Evolutionary conservation across 305 asterid genomes (phyloP).

Genomic region (Ajuga reptans): DNA sequence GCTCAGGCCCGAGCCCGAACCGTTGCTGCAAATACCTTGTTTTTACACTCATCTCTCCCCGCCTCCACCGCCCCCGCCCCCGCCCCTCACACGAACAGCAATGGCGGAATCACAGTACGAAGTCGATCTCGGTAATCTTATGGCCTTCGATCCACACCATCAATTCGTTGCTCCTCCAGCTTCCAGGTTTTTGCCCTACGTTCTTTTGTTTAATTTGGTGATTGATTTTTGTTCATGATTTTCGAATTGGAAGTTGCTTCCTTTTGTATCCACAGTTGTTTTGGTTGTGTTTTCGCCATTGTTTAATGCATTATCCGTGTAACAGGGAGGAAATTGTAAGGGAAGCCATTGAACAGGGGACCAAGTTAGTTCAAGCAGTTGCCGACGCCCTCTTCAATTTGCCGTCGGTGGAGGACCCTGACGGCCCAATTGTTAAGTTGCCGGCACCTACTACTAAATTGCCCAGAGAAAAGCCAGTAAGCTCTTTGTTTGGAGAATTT

Average conservation of each 20-base stretch:
- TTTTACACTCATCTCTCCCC: not conserved
- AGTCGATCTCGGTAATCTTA: constrained; percentile 75
- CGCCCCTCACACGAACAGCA: not conserved
- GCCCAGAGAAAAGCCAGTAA: constrained; percentile 85
- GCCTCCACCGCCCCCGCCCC: not conserved
- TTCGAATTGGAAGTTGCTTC: not conserved
- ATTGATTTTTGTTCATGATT: not conserved
- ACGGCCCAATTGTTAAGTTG: constrained; percentile 69
- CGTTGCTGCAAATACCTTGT: not conserved
- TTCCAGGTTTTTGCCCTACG: constrained; percentile 48
- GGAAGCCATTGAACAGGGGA: constrained; percentile 58
- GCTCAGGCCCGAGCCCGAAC: constrained; percentile 14
- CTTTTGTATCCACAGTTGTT: not conserved
- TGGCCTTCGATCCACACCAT: constrained; percentile 56
- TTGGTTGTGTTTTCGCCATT: not conserved
- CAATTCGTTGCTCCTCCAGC: constrained; percentile 48
- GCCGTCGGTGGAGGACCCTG: constrained; percentile 61
- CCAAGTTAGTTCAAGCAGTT: constrained; percentile 74
- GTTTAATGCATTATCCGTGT: not conserved
- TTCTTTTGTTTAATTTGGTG: not conserved
- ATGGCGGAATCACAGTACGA: constrained; percentile 50
- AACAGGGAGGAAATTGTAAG: constrained; percentile 65
- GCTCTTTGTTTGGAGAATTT: constrained; percentile 9
- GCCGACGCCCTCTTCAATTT: constrained; percentile 74
- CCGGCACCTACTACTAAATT: constrained; percentile 76